phyloP scores from a whole-genome alignment of 306 rosid species.

The Vachellia collinsii region DNA sequence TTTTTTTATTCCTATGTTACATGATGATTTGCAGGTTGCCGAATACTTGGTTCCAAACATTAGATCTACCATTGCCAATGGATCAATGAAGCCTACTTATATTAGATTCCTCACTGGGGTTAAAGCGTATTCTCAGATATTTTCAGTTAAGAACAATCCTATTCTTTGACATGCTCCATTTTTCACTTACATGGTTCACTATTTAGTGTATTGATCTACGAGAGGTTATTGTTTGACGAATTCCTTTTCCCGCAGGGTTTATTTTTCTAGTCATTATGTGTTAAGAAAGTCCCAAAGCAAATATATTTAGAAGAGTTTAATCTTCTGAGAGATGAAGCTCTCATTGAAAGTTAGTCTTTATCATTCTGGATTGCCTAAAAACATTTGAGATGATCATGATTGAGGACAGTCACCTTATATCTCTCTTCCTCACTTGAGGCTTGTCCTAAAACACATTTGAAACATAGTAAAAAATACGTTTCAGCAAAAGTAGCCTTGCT shows the following conservation, averaged over 20 bases:
- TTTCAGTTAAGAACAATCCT: constrained; percentile 70
- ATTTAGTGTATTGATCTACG: background rate
- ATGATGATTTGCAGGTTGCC: constrained; percentile 67
- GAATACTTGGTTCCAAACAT: constrained; percentile 84
- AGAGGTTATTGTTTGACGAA: background rate
- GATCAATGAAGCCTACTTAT: constrained; percentile 82
- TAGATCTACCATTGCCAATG: constrained; percentile 65
- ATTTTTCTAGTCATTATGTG: background rate
- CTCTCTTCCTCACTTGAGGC: background rate
- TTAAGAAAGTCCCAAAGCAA: background rate
- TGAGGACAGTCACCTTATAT: background rate
- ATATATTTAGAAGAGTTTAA: background rate
- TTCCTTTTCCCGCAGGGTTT: background rate
- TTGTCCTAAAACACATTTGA: background rate
- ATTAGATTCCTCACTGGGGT: constrained; percentile 88
- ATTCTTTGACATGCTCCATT: constrained; percentile 1
- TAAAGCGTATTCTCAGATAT: constrained; percentile 92
- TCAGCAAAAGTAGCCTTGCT: background rate
- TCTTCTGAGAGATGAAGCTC: background rate
- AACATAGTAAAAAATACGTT: background rate
- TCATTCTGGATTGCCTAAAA: background rate
- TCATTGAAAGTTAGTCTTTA: background rate
- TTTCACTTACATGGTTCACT: constrained; percentile 22
- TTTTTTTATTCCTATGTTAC: constrained; percentile 24
- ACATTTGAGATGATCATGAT: background rate